Base-by-base conservation (phyloP, 805 yeast species). In the Candida coleopterorum region DNA sequence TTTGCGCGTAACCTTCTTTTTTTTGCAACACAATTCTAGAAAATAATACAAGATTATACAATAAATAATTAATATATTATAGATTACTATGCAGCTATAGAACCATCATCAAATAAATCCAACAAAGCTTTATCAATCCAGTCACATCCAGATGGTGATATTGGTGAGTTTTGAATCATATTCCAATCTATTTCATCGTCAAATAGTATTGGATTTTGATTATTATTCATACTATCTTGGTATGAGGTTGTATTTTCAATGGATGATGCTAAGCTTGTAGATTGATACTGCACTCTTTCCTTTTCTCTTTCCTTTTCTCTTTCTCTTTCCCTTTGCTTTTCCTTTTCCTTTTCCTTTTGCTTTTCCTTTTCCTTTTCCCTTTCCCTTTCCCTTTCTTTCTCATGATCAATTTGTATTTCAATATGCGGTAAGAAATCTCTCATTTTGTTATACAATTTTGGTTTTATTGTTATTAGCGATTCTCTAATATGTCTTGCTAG, bases 101-200 rank as follows among this genome's bases (percentile, higher is more conserved):
- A 24, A 22, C 37, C 25, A n/a, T 35, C 38, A 28, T 44, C 46
- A 38, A 44, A 44, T 26, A 37, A 38, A 29, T 45, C 48, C 16
- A 41, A 31, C 16, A 45, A 24, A 11, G 47, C 48, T 37, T 71
- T 74, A 47, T 74, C 79, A 31, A 74, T 72, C 78, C 79, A 74
- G 44, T 74, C 75, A 57, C 79, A 74, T 0, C 79, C 79, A 3
- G 78, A 72, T 29, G 73, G 78, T 5, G 71, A 53, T 6, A 41
- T 37, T 4, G 47, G 46, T 10, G 44, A 38, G 14, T 34, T n/a
- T 25, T 32, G 44, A n/a, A 34, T 42, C 37, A 35, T 29, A 24
- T 27, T 29, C 27, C 38, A 37, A 35, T 39, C 46, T 25, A 41
- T 17, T 24, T 37, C 37, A 33, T 35, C 42, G 11, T 35, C 39